phyloP scores from a whole-genome alignment of 345 rosid species.

The Rhizophora apiculata region DNA sequence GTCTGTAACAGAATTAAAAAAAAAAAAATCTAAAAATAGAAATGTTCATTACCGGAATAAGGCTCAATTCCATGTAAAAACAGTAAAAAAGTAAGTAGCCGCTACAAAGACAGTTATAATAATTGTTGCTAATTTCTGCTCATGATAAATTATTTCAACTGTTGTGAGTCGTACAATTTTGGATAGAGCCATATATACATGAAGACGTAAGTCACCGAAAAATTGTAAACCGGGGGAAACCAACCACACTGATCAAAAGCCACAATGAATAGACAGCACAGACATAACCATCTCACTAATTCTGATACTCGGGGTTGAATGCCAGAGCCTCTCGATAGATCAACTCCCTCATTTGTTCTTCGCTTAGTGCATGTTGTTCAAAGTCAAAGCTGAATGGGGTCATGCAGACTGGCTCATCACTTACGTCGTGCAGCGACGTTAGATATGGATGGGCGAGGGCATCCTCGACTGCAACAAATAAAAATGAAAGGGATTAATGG shows the following conservation, averaged over 20 bases:
- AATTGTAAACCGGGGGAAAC: constrained; percentile 10
- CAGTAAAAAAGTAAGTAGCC: not conserved
- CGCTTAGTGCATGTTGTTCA: constrained; percentile 62
- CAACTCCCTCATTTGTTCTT: constrained; percentile 80
- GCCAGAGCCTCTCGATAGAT: constrained; percentile 78
- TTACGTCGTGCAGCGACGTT: constrained; percentile 49
- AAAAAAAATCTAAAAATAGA: too few relatives aligned
- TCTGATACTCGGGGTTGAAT: constrained; percentile 72
- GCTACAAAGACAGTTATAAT: constrained; percentile 32
- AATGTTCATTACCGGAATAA: not conserved
- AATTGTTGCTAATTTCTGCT: constrained; percentile 25
- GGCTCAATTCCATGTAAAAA: not conserved
- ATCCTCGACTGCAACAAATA: constrained; percentile 49
- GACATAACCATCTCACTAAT: constrained; percentile 15
- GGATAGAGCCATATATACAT: constrained; percentile 42
- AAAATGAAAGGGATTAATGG: not conserved
- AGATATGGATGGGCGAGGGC: constrained; percentile 91
- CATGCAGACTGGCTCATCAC: constrained; percentile 73
- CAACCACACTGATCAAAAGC: constrained; percentile 22
- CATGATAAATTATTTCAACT: constrained; percentile 20
- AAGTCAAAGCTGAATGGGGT: constrained; percentile 69
- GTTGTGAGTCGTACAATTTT: constrained; percentile 32
- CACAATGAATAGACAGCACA: not conserved
- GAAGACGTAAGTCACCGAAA: constrained; percentile 25
- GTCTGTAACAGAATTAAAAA: too few relatives aligned